A percentile compares a stretch with the other conserved stretches of the same genome.
Conservation (phyloP, 2,329 filamentous ascomycete genomes). For the Colletotrichum lentis region DNA sequence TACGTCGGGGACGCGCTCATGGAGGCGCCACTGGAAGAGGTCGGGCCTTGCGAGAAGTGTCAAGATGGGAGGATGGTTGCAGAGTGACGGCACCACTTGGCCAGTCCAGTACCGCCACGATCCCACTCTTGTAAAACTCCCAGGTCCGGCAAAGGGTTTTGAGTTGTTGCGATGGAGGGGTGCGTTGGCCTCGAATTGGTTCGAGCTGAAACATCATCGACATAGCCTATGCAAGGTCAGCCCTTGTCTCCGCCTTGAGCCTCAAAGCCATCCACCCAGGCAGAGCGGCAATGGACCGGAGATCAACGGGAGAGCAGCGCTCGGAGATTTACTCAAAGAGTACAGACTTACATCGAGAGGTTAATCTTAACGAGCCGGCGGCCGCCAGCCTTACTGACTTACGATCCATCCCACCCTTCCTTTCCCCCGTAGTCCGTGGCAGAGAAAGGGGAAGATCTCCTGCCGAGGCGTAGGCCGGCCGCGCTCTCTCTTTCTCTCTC, state of each 20-base stretch:
- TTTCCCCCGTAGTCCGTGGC: slow-evolving; percentile 8
- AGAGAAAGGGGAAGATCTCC: neutral
- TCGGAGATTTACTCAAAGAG: slow-evolving; percentile 24
- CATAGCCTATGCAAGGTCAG: slow-evolving; percentile 31
- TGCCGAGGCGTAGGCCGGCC: slow-evolving; percentile 4
- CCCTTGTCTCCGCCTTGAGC: slow-evolving; percentile 32
- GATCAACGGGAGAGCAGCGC: slow-evolving; percentile 20
- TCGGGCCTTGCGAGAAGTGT: slow-evolving; percentile 25
- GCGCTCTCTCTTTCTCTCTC: too few species aligned
- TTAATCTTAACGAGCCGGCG: slow-evolving; percentile 5
- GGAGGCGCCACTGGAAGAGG: slow-evolving; percentile 24
- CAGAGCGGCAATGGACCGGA: slow-evolving; percentile 18
- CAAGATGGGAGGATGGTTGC: slow-evolving; percentile 18
- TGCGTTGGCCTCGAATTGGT: slow-evolving; percentile 32
- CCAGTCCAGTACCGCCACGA: slow-evolving; percentile 29
- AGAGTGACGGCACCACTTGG: slow-evolving; percentile 21
- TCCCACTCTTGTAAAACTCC: slow-evolving; percentile 33
- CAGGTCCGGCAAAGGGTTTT: slow-evolving; percentile 30
- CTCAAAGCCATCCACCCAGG: slow-evolving; percentile 21
- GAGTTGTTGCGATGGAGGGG: slow-evolving; percentile 36
- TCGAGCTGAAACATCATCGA: slow-evolving; percentile 33
- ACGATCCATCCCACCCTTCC: slow-evolving; percentile 2
- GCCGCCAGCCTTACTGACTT: neutral
- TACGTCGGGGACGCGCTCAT: slow-evolving; percentile 2
- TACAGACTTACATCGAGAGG: neutral